Base-by-base conservation (phyloP, 2,329 filamentous ascomycete species). In the Monosporascus ibericus region DNA sequence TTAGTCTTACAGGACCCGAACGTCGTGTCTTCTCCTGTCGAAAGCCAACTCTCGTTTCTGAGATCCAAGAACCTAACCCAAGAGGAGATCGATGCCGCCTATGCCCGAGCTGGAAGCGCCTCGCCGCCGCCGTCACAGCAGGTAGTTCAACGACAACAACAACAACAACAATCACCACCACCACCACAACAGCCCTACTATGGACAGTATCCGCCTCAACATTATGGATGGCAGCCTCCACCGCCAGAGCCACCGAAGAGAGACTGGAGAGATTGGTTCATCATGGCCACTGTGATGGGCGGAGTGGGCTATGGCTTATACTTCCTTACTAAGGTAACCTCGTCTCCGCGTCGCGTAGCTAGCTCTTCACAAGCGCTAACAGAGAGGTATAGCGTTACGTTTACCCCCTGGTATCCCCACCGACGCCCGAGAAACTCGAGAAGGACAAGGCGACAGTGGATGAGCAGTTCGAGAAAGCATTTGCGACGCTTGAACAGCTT, bases 261-360 rank as follows among this genome's bases (percentile, higher is more conserved):
- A 65, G 94, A 99, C 72, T 99, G 94, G 94, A 82, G 95, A 56
- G 94, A 99, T 68, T 97, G 91, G 88, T 99, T 99, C 72, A 97
- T 99, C 71, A 96, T 97, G 90, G 94, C 94, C 7, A 99, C 94
- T 0, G 89, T 97, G 14, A 87, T 95, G 57, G 87, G 91, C 52
- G 90, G 92, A 48, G 86, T 96, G 20, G 81, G 90, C 39, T 97
- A 96, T 65, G 92, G 92, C 0, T 72, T 96, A 22, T 99, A 94
- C 68, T 82, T 86, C 58, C 80, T 96, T 17, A 89, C 91, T 55
- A 95, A 95, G 82, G 88, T 90, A 75, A 38, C 68, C 52, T 15
- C 24, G 27, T 25, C 30, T 17, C 24, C n/a, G 18, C n/a, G 15
- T 9, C 34, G 36, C 7, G 6, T 36, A 37, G 9, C 14, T 34